phyloP scores from a whole-genome alignment of 2,329 filamentous ascomycete species.

The Aspergillus sp. region DNA sequence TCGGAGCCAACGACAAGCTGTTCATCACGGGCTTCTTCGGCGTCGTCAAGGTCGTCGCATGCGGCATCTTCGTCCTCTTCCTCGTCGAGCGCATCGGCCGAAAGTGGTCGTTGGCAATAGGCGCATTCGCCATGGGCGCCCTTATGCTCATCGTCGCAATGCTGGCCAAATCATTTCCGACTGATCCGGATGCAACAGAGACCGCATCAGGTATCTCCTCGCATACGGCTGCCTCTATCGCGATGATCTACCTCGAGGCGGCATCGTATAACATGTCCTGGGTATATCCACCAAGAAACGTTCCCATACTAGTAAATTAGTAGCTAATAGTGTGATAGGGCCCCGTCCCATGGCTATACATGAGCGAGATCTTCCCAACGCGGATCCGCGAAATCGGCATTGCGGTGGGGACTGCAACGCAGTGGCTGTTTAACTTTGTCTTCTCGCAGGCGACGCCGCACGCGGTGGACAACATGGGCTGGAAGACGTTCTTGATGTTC shows the following conservation, averaged over 20 bases:
- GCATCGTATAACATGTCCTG: slow-evolving; percentile 29
- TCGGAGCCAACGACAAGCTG: slow-evolving; percentile 44
- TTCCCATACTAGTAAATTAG: not conserved
- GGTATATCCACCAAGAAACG: not conserved
- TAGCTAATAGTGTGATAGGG: slow-evolving; percentile 23
- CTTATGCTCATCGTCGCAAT: slow-evolving; percentile 54
- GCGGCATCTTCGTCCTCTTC: slow-evolving; percentile 49
- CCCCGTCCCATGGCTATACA: slow-evolving; percentile 38
- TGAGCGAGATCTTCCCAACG: slow-evolving; percentile 40
- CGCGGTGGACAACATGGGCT: slow-evolving; percentile 42
- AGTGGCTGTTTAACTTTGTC: slow-evolving; percentile 46
- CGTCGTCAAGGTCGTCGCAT: slow-evolving; percentile 52
- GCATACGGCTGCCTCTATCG: slow-evolving; percentile 47
- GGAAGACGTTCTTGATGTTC: slow-evolving; percentile 43
- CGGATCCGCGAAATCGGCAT: slow-evolving; percentile 41
- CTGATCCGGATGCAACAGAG: slow-evolving; percentile 31
- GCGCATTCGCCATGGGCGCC: slow-evolving; percentile 50
- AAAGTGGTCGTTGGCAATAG: slow-evolving; percentile 48
- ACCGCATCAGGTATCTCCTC: slow-evolving; percentile 27
- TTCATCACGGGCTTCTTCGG: slow-evolving; percentile 54
- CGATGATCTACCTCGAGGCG: slow-evolving; percentile 48
- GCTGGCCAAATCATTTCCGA: slow-evolving; percentile 46
- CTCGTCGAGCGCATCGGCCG: slow-evolving; percentile 53
- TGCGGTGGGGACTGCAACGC: slow-evolving; percentile 36
- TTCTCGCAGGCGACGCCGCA: slow-evolving; percentile 44